Evolutionary conservation across 164 flowering plant genomes (phyloP).

Genomic region (Nelumbo lutea): DNA sequence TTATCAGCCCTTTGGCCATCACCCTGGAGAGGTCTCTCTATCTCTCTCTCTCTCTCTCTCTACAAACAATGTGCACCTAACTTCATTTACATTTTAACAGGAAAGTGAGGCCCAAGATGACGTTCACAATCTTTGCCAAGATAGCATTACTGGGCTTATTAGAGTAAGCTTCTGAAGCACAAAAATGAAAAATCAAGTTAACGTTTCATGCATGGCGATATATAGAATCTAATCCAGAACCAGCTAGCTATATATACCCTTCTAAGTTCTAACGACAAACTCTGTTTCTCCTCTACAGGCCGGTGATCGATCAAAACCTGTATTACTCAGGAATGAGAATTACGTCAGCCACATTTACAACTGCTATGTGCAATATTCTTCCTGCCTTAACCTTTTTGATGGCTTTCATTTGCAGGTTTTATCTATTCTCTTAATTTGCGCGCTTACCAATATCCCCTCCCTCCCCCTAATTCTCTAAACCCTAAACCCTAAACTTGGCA

Average conservation of each 20-base stretch:
- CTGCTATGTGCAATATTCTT: constrained; percentile 60
- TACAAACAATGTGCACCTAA: too few species aligned
- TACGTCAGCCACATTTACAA: constrained; percentile 74
- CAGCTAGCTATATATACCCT: too few species aligned
- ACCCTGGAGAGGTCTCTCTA: constrained; percentile 56
- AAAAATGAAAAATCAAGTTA: background rate
- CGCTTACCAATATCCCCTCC: too few species aligned
- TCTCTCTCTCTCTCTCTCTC: background rate
- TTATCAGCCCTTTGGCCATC: constrained; percentile 65
- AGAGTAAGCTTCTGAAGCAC: constrained; percentile 35
- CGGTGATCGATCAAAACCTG: constrained; percentile 72
- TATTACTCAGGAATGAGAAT: constrained; percentile 65
- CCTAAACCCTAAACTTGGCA: too few species aligned
- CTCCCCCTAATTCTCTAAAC: too few species aligned
- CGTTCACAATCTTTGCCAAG: constrained; percentile 42
- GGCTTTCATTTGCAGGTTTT: constrained; percentile 49
- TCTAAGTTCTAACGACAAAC: background rate
- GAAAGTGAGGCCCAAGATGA: constrained; percentile 61
- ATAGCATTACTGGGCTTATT: constrained; percentile 43
- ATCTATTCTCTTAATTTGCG: too few species aligned
- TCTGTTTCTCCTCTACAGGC: constrained; percentile 31
- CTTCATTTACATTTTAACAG: constrained; percentile 22
- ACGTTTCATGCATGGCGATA: background rate
- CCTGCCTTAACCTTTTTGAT: constrained; percentile 70
- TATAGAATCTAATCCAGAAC: background rate